Conservation (phyloP, 352 stramenopile species). For the Globisporangium cederbergense region DNA sequence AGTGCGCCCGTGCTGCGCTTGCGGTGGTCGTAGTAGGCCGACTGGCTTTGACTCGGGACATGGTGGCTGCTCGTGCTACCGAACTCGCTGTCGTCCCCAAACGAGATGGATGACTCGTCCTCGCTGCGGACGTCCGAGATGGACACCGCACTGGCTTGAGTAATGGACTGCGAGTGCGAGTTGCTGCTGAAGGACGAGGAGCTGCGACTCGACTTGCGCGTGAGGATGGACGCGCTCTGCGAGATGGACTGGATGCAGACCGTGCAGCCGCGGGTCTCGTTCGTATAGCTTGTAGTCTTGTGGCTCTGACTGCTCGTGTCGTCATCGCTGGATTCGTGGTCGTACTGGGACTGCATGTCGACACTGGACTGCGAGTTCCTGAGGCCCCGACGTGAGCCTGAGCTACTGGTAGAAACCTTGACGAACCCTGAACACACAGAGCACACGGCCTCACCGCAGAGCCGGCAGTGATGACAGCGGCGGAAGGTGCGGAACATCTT, state of each 20-base stretch:
- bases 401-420: constrained; percentile 9
- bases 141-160: constrained; percentile 14
- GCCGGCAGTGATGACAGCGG: constrained; percentile 60
- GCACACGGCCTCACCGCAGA: constrained; percentile 66
- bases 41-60: neutral
- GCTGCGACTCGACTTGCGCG: constrained; percentile 11
- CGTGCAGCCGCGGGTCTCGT: constrained; percentile 29
- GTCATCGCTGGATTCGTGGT: constrained; percentile 5
- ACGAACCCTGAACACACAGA: constrained; percentile 62
- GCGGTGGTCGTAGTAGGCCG: constrained; percentile 18
- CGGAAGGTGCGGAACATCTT: constrained; percentile 68
- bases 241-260: constrained; percentile 16
- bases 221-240: constrained; percentile 1
- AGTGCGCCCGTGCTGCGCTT: constrained; percentile 13
- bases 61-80: constrained; percentile 16
- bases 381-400: neutral
- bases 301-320: constrained; percentile 20
- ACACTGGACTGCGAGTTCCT: constrained; percentile 18
- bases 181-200: constrained; percentile 19
- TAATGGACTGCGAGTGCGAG: neutral
- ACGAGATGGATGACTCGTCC: constrained; percentile 20
- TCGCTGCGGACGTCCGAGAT: constrained; percentile 11
- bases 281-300: constrained; percentile 23
- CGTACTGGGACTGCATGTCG: constrained; percentile 18
- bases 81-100: constrained; percentile 17